phyloP scores from a whole-genome alignment of 140 eudicot genomes.

The Stevia rebaudiana region DNA sequence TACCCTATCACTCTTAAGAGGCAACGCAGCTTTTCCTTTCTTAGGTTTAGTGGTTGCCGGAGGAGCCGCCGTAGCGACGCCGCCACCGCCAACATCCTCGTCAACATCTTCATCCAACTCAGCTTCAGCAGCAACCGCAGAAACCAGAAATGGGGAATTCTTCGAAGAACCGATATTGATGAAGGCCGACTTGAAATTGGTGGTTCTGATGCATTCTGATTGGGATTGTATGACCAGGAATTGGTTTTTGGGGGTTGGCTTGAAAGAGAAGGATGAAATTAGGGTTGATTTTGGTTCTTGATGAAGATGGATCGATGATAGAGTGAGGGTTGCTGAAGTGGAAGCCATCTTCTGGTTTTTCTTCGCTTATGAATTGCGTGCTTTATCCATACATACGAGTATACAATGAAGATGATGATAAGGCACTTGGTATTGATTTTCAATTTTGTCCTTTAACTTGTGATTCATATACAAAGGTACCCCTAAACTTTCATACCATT shows the following conservation, averaged over 20 bases:
- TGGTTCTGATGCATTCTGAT: constrained; percentile 23
- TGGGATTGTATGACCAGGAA: constrained; percentile 17
- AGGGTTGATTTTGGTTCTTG: constrained; percentile 37
- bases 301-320: constrained; percentile 28
- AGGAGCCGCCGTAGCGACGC: constrained; percentile 30
- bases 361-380: constrained; percentile 18
- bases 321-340: constrained; percentile 35
- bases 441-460: constrained; percentile 5
- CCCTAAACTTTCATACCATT: neutral
- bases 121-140: constrained; percentile 59
- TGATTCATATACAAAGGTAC: neutral
- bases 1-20: constrained; percentile 83
- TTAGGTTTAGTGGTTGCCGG: constrained; percentile 46
- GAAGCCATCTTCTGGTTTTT: constrained; percentile 29
- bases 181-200: constrained; percentile 21
- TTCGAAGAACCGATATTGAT: constrained; percentile 5
- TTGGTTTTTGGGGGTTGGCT: constrained; percentile 26
- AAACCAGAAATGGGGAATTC: constrained; percentile 30
- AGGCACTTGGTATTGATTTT: constrained; percentile 19
- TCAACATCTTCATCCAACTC: constrained; percentile 40
- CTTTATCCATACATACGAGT: constrained; percentile 15
- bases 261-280: constrained; percentile 30
- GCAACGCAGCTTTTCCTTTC: constrained; percentile 91
- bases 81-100: constrained; percentile 32
- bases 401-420: constrained; percentile 31